Evolutionary conservation across 2,329 filamentous ascomycete species (phyloP), one percentile per base, ranked within the genome.

Genomic region (Cladosporium colombiae): DNA sequence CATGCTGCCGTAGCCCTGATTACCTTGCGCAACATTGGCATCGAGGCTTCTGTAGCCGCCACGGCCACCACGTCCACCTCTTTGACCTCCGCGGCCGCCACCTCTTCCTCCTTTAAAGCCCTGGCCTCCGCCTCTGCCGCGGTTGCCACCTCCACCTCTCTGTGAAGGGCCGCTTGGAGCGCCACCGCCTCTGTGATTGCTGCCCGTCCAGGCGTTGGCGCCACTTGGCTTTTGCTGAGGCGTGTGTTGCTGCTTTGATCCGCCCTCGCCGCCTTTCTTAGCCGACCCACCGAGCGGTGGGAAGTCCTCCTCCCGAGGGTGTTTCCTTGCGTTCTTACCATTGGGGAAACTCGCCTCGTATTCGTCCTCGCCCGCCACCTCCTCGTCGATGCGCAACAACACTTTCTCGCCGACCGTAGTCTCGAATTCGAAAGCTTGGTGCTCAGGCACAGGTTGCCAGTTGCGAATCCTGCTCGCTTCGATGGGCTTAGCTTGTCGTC

Each of bases 361-460:
- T 68, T 87, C 85, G 68, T 86, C 86, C 72, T 90, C 88, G 27
- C 80, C 78, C 2, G 81, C 79, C 60, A 88, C 77, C 80, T 94
- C 91, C 62, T 88, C 83, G 76, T 97, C 92, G 56, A 98, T 89
- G 1, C 91, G 86, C 61, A 98, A 79, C 69, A 95, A 83, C 18
- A 92, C 87, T 80, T 96, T 97, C 79, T 98, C 93, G 21, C 91
- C 91, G 1, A 98, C 91, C 0, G 87, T 88, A 0, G 91, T 93
- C 68, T 96, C 91, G 72, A 98, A 93, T 6, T 88, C 84, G 73
- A 93, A 88, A 0, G 88, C 84, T 72, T 91, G 87, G 8, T 92
- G 88, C 5, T 86, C 81, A 0, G 89, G 80, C 3, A 96, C 84
- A 5, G 91, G 88, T 68, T 91, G 86, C 95, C 94, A 98, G 69